Conservation (phyloP, 1,139 yeast species). For the Diutina siamensis region DNA sequence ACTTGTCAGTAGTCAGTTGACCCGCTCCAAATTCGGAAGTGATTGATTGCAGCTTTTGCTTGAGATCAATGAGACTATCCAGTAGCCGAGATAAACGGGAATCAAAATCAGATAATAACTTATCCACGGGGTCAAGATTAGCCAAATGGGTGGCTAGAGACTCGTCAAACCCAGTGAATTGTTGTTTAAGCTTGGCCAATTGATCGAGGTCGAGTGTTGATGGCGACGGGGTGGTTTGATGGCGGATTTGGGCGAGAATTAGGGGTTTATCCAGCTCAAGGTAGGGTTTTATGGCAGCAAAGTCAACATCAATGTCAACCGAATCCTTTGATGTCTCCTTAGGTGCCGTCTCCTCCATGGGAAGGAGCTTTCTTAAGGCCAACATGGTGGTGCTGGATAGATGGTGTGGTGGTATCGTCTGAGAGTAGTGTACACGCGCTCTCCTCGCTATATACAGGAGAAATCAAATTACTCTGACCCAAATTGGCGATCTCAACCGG, state of each 20-base stretch:
- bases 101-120: conserved; percentile 42
- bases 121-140: conserved; percentile 21
- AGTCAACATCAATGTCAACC: too few species aligned
- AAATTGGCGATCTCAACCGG: background rate
- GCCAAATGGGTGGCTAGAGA: background rate
- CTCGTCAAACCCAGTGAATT: background rate
- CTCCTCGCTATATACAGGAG: too few species aligned
- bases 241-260: background rate
- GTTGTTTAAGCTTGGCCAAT: background rate
- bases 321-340: too few species aligned
- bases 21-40: conserved; percentile 35
- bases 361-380: background rate
- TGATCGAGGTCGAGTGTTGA: background rate
- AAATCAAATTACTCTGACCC: background rate
- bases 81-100: conserved; percentile 47
- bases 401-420: too few species aligned
- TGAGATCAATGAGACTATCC: conserved; percentile 45
- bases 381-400: background rate
- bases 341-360: too few species aligned
- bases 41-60: conserved; percentile 32
- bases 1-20: conserved; percentile 40
- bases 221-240: background rate
- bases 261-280: background rate
- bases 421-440: too few species aligned
- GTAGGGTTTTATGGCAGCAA: background rate